Percentiles rank a stretch among this genome's conserved stretches.
phyloP scores from a whole-genome alignment of 2,329 filamentous ascomycete species.

The Aureobasidium sp. region DNA sequence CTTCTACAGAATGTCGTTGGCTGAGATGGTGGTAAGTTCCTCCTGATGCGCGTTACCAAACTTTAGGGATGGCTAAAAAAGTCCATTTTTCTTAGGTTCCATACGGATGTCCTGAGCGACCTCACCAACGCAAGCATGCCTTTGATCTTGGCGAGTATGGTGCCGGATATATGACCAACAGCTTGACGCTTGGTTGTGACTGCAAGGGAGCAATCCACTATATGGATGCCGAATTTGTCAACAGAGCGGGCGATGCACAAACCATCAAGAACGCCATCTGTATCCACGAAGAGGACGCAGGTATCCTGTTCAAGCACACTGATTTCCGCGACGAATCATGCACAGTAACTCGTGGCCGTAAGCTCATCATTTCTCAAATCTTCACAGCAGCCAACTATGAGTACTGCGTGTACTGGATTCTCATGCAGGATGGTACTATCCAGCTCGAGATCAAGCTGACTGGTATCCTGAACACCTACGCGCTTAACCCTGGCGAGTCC shows the following conservation, averaged over 20 bases:
- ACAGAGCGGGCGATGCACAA: constrained; percentile 56
- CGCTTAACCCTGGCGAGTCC: constrained; percentile 73
- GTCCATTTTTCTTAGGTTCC: constrained; percentile 49
- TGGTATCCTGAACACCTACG: constrained; percentile 86
- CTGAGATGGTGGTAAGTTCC: constrained; percentile 65
- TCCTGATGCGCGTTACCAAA: not conserved
- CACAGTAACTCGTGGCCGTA: constrained; percentile 78
- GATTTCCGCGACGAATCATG: constrained; percentile 87
- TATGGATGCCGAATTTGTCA: constrained; percentile 79
- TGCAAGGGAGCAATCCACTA: constrained; percentile 91
- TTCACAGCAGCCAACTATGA: constrained; percentile 97
- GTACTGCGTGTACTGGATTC: constrained; percentile 81
- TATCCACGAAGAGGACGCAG: constrained; percentile 88
- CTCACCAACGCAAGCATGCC: constrained; percentile 71
- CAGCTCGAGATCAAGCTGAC: constrained; percentile 87
- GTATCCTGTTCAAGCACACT: constrained; percentile 80
- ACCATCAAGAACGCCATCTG: constrained; percentile 92
- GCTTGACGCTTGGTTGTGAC: constrained; percentile 65
- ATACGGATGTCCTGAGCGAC: constrained; percentile 73
- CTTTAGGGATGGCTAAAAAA: not conserved
- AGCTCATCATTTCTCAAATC: constrained; percentile 81
- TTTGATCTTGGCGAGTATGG: constrained; percentile 76
- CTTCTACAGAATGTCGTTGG: constrained; percentile 82
- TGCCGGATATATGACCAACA: constrained; percentile 64
- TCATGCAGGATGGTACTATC: constrained; percentile 86